Evolutionary conservation across 768 basidiomycete genomes (phyloP), one percentile per base, ranked within the genome.

Genomic region (Strobilomyces confusus): DNA sequence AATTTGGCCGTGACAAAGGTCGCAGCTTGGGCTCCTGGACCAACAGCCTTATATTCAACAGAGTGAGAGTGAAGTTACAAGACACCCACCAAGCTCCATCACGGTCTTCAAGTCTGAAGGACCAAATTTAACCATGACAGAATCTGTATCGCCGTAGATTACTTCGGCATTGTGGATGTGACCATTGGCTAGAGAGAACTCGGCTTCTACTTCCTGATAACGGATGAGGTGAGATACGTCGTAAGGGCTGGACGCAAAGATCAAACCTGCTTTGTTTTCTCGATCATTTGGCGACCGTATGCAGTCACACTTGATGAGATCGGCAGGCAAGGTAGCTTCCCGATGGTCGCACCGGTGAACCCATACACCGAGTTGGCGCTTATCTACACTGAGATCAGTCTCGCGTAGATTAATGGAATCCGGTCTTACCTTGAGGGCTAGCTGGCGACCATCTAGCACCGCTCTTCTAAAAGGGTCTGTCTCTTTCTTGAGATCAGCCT

Each of bases 341-440:
- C 97, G 58, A 98, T 80, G 0, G 97, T 98, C 0, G 97, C 97
- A 36, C 97, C 97, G 7, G 97, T 98, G 68, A 99, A 98, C 25
- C 97, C 97, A 61, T 99, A 99, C 25, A 99, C 95, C 2, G 97
- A 99, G 71, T 98, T 99, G 25, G 97, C 97, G 66, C 90, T 93
- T 69, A 99, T 92, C 95, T 98, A 32, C 40, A 48, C n/a, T 29
- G 5, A 46, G 17, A n/a, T 60, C 14, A 55, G 38, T n/a, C 13
- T 48, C 26, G n/a, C n/a, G 9, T n/a, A 51, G 23, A 20, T 15
- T 22, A 9, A 32, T 2, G 30, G 41, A 9, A 23, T 9, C 14
- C 25, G 38, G 22, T 46, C 7, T 9, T 49, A 92, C 93, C 80
- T 99, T 99, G 58, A 99, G 73, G 3, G 97, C 97, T 40, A 99